phyloP scores from a whole-genome alignment of 2,329 filamentous ascomycete genomes.

The Penicillium janthinellum region DNA sequence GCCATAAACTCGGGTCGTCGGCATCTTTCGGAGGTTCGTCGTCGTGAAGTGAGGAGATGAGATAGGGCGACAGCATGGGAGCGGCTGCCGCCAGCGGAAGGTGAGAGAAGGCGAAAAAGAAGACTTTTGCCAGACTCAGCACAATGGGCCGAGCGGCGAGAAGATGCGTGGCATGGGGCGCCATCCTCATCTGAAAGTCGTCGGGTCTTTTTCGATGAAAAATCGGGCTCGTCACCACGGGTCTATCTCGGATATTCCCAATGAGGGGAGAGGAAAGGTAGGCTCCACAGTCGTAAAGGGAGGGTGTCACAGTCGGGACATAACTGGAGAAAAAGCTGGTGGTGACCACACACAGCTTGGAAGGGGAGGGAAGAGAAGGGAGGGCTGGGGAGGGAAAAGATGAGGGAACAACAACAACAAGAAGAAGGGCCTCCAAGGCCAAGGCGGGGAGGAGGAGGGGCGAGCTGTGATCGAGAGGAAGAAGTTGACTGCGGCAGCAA shows the following conservation, averaged over 20 bases:
- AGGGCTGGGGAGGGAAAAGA: not conserved
- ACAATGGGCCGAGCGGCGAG: constrained; percentile 42
- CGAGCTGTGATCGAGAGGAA: not conserved
- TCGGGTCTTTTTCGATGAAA: not conserved
- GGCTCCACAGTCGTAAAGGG: not conserved
- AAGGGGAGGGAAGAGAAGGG: not conserved
- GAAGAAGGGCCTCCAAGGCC: not conserved
- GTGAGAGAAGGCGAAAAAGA: constrained; percentile 41
- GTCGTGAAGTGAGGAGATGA: constrained; percentile 18
- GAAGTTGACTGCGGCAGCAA: not conserved
- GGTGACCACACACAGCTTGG: constrained; percentile 1
- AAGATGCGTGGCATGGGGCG: constrained; percentile 33
- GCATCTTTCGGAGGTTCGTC: constrained; percentile 53
- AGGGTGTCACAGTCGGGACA: constrained; percentile 4
- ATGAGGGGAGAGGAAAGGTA: not conserved
- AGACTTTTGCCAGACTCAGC: constrained; percentile 45
- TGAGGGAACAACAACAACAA: not conserved
- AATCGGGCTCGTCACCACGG: not conserved
- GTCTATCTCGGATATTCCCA: not conserved
- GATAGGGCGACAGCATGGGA: constrained; percentile 32
- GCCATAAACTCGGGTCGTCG: constrained; percentile 70
- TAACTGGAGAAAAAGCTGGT: not conserved
- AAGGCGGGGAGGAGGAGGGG: not conserved
- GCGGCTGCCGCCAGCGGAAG: constrained; percentile 44
- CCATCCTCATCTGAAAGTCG: constrained; percentile 23